Conservation (phyloP, 306 rosid genomes). For the Lotus japonicus region DNA sequence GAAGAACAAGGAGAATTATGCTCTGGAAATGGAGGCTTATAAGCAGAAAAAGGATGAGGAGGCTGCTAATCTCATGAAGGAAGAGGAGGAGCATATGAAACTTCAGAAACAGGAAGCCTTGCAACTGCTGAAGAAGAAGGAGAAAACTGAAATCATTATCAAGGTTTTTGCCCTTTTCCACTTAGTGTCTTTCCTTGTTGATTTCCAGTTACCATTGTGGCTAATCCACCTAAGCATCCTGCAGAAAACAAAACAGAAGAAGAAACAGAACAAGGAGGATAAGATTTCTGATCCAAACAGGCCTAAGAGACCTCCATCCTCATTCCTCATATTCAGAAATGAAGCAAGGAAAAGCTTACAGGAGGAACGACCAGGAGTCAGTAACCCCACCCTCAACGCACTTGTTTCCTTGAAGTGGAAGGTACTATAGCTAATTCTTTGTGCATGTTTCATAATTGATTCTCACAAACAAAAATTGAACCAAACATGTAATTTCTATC, state of each 20-base stretch:
- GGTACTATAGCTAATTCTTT: slow-evolving; percentile 15
- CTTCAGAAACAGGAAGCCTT: slow-evolving; percentile 84
- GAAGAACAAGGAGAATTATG: slow-evolving; percentile 76
- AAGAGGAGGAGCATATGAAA: slow-evolving; percentile 73
- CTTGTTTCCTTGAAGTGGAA: slow-evolving; percentile 81
- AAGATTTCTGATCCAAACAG: slow-evolving; percentile 70
- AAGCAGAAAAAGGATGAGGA: slow-evolving; percentile 76
- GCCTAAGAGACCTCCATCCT: slow-evolving; percentile 85
- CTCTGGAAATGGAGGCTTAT: slow-evolving; percentile 67
- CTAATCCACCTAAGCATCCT: neutral
- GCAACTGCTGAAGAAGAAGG: slow-evolving; percentile 81
- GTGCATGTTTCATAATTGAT: no score
- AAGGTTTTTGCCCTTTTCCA: slow-evolving; percentile 32
- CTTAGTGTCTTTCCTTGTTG: neutral
- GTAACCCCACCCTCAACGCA: slow-evolving; percentile 45
- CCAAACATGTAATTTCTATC: no score
- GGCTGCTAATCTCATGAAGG: slow-evolving; percentile 50
- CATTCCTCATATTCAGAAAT: slow-evolving; percentile 65
- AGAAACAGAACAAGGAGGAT: slow-evolving; percentile 56
- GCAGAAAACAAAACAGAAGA: slow-evolving; percentile 76
- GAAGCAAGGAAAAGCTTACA: slow-evolving; percentile 60
- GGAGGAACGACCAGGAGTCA: slow-evolving; percentile 58
- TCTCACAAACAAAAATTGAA: no score
- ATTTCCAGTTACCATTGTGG: neutral
- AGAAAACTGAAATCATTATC: slow-evolving; percentile 73